Conservation (phyloP, 352 stramenopile genomes). For the Phytophthora citrophthora region DNA sequence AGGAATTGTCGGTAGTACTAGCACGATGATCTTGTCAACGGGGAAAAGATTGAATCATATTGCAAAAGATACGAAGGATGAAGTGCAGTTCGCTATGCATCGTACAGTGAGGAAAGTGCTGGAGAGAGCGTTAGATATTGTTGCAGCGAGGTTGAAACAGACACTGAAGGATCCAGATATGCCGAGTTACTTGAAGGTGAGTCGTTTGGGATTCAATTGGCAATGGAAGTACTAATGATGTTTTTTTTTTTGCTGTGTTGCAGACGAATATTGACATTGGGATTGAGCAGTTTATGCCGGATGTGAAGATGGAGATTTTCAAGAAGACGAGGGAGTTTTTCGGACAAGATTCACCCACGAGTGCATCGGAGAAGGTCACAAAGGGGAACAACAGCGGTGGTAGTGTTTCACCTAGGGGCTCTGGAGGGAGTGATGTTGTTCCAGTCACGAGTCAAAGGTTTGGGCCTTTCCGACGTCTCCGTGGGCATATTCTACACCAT, state of each 20-base stretch:
- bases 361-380: constrained; percentile 5
- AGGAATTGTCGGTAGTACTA: constrained; percentile 78
- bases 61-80: constrained; percentile 83
- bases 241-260: constrained; percentile 1
- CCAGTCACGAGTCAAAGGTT: constrained; percentile 19
- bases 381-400: constrained; percentile 5
- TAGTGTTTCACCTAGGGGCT: neutral
- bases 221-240: neutral
- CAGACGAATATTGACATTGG: constrained; percentile 83
- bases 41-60: constrained; percentile 86
- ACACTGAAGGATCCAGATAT: constrained; percentile 87
- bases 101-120: constrained; percentile 79
- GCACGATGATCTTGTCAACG: constrained; percentile 80
- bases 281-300: constrained; percentile 88
- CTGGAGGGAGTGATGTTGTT: constrained; percentile 1
- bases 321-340: constrained; percentile 85
- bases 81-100: constrained; percentile 84
- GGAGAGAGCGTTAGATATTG: constrained; percentile 80
- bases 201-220: neutral
- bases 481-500: constrained; percentile 87
- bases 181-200: constrained; percentile 78
- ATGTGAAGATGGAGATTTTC: constrained; percentile 91
- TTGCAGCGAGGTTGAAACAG: constrained; percentile 75
- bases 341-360: constrained; percentile 35
- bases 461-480: constrained; percentile 46